These are phyloP conservation scores for Lumnitzera littorea DNA, from an alignment of 345 rosid genomes.

Conservation along the genomic window DNA sequence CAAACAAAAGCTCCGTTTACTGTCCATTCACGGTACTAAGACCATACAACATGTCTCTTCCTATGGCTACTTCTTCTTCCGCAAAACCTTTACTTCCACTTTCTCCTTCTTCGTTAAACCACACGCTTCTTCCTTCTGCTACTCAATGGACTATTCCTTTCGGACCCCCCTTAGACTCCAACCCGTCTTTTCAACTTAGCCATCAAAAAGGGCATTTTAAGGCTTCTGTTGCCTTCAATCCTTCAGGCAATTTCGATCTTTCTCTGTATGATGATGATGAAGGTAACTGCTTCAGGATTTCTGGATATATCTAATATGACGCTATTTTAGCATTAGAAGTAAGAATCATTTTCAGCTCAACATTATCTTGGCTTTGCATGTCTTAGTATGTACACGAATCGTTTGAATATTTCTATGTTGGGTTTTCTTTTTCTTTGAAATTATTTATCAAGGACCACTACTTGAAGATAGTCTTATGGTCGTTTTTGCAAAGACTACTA, in stretches of 20 bases:
- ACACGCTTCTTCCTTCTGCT: slow-evolving; percentile 9
- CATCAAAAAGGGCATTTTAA: slow-evolving; percentile 25
- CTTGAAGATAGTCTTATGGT: not conserved
- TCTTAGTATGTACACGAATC: too few relatives aligned
- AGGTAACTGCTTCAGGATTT: slow-evolving; percentile 23
- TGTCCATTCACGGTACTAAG: not conserved
- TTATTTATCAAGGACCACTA: not conserved
- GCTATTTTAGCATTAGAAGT: not conserved
- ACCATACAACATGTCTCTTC: not conserved
- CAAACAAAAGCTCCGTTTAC: not conserved
- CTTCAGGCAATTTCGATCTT: slow-evolving; percentile 77
- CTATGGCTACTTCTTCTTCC: slow-evolving; percentile 25
- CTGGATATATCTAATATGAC: not conserved
- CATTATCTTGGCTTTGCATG: not conserved
- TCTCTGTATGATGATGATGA: slow-evolving; percentile 38
- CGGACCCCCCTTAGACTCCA: slow-evolving; percentile 24
- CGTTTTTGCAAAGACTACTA: not conserved
- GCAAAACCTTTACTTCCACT: slow-evolving; percentile 27
- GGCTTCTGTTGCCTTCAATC: slow-evolving; percentile 70
- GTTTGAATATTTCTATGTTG: not conserved
- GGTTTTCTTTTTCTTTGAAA: not conserved
- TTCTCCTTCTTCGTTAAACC: slow-evolving; percentile 13
- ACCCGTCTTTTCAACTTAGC: slow-evolving; percentile 1
- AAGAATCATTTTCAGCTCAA: not conserved
- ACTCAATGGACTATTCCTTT: slow-evolving; percentile 22